These are phyloP conservation scores for Silene conica DNA, from an alignment of 148 eudicot genomes.

Conservation along the genomic window DNA sequence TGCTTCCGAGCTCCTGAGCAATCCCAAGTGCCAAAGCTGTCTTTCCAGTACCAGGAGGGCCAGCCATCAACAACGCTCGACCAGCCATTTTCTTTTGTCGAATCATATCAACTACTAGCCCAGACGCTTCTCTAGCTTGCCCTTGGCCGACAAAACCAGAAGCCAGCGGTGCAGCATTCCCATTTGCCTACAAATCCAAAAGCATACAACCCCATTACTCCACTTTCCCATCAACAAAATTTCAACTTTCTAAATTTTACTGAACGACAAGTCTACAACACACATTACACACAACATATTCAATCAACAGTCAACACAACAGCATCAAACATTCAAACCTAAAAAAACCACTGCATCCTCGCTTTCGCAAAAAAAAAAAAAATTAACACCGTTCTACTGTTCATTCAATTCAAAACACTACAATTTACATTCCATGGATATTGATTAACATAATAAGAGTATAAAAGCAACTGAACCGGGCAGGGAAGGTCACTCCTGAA, in stretches of 20 bases:
- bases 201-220: neutral
- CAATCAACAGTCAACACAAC: no score
- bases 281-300: no score
- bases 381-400: neutral
- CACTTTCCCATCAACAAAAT: neutral
- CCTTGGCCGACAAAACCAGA: conserved; percentile 94
- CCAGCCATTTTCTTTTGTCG: conserved; percentile 99
- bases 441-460: neutral
- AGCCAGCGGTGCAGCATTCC: conserved; percentile 65
- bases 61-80: conserved; percentile 81
- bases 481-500: no score
- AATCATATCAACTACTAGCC: conserved; percentile 97
- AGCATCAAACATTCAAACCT: no score
- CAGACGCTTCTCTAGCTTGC: conserved; percentile 83
- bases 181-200: conserved; percentile 45
- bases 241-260: neutral
- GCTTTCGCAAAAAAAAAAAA: neutral
- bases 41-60: conserved; percentile 97
- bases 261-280: no score
- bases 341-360: neutral
- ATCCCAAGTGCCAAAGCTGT: conserved; percentile 97
- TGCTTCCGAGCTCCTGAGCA: conserved; percentile 91
- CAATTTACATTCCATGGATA: no score
- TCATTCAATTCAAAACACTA: neutral
- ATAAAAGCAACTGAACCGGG: neutral